Evolutionary conservation across 441 rosid species (phyloP).

Genomic region (Jatropha podagrica): DNA sequence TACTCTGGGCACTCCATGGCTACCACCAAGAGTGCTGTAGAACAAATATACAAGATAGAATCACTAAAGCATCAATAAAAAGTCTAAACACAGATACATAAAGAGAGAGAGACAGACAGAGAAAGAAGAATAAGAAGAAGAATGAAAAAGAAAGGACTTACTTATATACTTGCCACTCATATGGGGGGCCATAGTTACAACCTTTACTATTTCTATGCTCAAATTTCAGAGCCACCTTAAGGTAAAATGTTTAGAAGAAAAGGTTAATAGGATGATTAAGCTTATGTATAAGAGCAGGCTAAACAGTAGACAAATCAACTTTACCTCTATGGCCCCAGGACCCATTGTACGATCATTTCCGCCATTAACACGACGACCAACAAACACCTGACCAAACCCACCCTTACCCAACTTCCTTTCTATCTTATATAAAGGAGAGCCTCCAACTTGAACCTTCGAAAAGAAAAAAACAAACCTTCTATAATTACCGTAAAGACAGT

Average conservation of each 20-base stretch:
- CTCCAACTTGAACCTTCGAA: constrained; percentile 91
- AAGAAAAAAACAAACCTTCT: constrained; percentile 14
- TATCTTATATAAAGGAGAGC: constrained; percentile 81
- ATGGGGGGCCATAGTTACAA: constrained; percentile 97
- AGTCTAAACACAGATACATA: not conserved
- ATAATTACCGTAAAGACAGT: not conserved
- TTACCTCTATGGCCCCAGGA: constrained; percentile 78
- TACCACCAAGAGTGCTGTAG: constrained; percentile 89
- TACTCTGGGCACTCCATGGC: constrained; percentile 96
- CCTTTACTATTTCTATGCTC: constrained; percentile 99
- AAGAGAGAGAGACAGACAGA: not conserved
- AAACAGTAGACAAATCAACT: constrained; percentile 10
- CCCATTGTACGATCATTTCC: constrained; percentile 75
- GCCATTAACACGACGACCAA: constrained; percentile 84
- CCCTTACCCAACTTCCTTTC: constrained; percentile 97
- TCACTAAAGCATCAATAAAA: constrained; percentile 5
- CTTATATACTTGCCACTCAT: constrained; percentile 99
- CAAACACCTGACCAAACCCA: constrained; percentile 98
- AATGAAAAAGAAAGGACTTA: constrained; percentile 31
- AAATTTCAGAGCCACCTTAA: constrained; percentile 92
- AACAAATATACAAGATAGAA: constrained; percentile 22
- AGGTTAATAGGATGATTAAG: not conserved
- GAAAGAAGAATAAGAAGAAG: no score
- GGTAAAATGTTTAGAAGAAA: constrained; percentile 3
- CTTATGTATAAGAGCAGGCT: not conserved